A percentile compares a stretch with the other conserved stretches of the same genome.
These are phyloP conservation scores for Vinca minor DNA, from an alignment of 257 asterid genomes.

Conservation along the genomic window DNA sequence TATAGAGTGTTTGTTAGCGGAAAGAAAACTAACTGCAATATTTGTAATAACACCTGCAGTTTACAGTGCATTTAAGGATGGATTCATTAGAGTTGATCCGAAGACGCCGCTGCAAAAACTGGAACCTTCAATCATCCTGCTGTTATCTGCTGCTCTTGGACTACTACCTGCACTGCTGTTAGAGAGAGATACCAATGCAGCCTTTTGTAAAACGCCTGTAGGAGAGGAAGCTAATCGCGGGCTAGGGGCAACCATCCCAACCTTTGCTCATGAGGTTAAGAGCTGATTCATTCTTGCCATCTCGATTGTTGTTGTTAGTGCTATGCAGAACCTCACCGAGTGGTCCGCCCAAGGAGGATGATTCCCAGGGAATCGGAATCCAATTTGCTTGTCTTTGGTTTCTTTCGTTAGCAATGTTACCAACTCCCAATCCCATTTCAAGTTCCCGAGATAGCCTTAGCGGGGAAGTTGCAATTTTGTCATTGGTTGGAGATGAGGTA, in stretches of 20 bases:
- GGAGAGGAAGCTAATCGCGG: slow-evolving; percentile 59
- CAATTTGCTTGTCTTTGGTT: slow-evolving; percentile 35
- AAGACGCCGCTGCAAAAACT: slow-evolving; percentile 35
- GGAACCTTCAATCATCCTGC: slow-evolving; percentile 37
- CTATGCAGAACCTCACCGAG: slow-evolving; percentile 79
- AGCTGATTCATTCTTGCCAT: slow-evolving; percentile 29
- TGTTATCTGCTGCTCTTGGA: slow-evolving; percentile 51
- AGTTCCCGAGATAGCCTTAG: slow-evolving; percentile 31
- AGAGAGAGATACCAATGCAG: slow-evolving; percentile 54
- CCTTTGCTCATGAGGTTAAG: slow-evolving; percentile 50
- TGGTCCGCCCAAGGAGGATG: slow-evolving; percentile 80
- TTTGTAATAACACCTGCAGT: not conserved
- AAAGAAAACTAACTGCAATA: not conserved
- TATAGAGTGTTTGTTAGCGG: slow-evolving; percentile 4
- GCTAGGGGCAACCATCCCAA: slow-evolving; percentile 65
- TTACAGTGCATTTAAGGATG: slow-evolving; percentile 44
- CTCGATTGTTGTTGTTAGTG: slow-evolving; percentile 23
- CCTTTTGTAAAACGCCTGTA: slow-evolving; percentile 77
- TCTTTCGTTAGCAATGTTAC: slow-evolving; percentile 19
- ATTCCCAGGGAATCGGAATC: slow-evolving; percentile 72
- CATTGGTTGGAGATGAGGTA: slow-evolving; percentile 40
- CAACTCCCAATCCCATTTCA: slow-evolving; percentile 60
- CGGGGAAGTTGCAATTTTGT: slow-evolving; percentile 33
- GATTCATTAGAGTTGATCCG: slow-evolving; percentile 33
- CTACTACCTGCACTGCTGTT: slow-evolving; percentile 82